phyloP scores from a whole-genome alignment of 2,329 filamentous ascomycete genomes.

The Pleomassaria siparia region DNA sequence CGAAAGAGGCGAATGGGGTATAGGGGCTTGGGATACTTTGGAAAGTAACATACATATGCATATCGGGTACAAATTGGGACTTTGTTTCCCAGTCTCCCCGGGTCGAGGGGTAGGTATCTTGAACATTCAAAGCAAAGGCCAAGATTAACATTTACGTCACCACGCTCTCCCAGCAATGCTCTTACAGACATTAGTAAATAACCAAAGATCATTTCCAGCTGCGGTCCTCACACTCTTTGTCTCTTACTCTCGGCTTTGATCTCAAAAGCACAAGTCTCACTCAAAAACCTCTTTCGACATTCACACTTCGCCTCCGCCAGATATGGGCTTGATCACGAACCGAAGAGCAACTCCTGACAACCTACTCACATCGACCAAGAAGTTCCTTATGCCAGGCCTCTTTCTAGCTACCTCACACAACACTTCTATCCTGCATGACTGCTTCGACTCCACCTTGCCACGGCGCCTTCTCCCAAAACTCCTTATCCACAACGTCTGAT shows the following conservation, averaged over 20 bases:
- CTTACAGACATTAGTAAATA: too few species aligned
- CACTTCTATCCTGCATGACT: conserved; percentile 4
- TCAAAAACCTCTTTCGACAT: conserved; percentile 13
- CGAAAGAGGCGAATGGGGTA: neutral
- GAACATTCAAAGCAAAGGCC: neutral
- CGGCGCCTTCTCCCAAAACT: conserved; percentile 11
- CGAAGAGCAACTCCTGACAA: conserved; percentile 12
- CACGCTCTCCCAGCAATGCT: too few species aligned
- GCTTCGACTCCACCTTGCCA: conserved; percentile 7
- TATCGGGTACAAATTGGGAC: neutral
- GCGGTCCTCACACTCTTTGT: neutral
- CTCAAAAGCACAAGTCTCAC: conserved; percentile 13
- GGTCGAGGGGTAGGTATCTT: too few species aligned
- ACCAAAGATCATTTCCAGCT: neutral
- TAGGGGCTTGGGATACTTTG: neutral
- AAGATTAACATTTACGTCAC: too few species aligned
- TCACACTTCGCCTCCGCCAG: conserved; percentile 9
- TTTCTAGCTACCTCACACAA: conserved; percentile 5
- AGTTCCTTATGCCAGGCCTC: conserved; percentile 4
- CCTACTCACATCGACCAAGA: conserved; percentile 11
- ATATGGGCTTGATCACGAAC: conserved; percentile 13
- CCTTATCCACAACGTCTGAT: conserved; percentile 8
- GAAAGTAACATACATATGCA: neutral
- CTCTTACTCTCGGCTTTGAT: neutral
- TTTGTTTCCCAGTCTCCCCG: neutral